A percentile compares a stretch with the other conserved stretches of the same genome.
phyloP scores from a whole-genome alignment of 768 basidiomycete species.

The Mycena metata region DNA sequence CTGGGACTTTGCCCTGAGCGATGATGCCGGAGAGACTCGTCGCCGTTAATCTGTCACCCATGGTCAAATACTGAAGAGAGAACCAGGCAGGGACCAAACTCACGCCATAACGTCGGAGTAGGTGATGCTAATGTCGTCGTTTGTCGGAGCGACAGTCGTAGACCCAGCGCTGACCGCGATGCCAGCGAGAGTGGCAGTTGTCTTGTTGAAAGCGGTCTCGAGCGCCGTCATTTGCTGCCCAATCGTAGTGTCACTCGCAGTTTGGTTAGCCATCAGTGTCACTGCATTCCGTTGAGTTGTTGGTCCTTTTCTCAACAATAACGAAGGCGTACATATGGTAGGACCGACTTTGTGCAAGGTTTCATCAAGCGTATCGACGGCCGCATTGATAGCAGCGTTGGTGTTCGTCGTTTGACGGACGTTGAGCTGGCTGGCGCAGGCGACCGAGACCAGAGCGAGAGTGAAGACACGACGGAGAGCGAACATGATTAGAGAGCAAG shows the following conservation, averaged over 20 bases:
- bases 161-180: slow-evolving; percentile 50
- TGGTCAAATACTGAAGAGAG: not conserved
- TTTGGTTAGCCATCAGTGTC: slow-evolving; percentile 48
- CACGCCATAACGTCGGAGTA: slow-evolving; percentile 49
- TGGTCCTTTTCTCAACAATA: not conserved
- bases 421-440: slow-evolving; percentile 46
- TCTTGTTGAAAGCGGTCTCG: slow-evolving; percentile 44
- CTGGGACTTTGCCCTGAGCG: slow-evolving; percentile 42
- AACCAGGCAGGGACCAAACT: slow-evolving; percentile 13
- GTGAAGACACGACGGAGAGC: slow-evolving; percentile 45
- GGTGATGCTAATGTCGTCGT: slow-evolving; percentile 51
- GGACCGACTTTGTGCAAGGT: slow-evolving; percentile 41
- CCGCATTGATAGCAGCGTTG: slow-evolving; percentile 45
- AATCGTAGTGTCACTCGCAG: slow-evolving; percentile 47
- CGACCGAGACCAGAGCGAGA: slow-evolving; percentile 45
- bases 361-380: slow-evolving; percentile 46
- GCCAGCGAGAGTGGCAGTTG: slow-evolving; percentile 39
- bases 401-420: slow-evolving; percentile 51
- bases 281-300: slow-evolving; percentile 36
- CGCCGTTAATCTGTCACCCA: slow-evolving; percentile 42
- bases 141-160: slow-evolving; percentile 48
- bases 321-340: slow-evolving; percentile 43
- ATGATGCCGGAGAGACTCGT: slow-evolving; percentile 49
- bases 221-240: slow-evolving; percentile 45
- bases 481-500: slow-evolving; percentile 43